Conservation (phyloP, 306 rosid genomes). For the Pyrus communis region DNA sequence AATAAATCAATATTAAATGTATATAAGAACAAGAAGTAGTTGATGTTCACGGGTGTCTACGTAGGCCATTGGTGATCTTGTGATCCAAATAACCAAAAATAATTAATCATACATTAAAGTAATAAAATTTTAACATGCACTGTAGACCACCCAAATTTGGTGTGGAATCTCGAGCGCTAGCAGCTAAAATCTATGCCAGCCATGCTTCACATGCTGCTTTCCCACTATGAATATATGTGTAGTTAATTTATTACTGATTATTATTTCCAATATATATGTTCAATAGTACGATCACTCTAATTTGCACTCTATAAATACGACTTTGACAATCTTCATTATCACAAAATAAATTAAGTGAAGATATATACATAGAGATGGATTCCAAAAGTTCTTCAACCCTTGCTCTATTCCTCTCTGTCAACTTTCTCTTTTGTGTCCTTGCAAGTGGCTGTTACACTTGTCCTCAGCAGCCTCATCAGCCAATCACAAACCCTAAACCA, state of each 20-base stretch:
- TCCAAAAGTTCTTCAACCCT: conserved; percentile 33
- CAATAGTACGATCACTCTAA: not conserved
- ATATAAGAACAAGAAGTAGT: not conserved
- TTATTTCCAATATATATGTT: not conserved
- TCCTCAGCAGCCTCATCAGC: conserved; percentile 29
- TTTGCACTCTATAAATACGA: conserved; percentile 35
- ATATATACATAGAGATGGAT: conserved; percentile 25
- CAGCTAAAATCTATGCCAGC: conserved; percentile 16
- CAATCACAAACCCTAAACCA: conserved; percentile 31
- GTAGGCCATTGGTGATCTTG: conserved; percentile 10
- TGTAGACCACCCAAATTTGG: not conserved
- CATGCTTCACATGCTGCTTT: not conserved
- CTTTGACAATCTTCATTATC: not conserved
- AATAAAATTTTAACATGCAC: not conserved
- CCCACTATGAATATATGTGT: not conserved
- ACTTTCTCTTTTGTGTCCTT: conserved; percentile 39
- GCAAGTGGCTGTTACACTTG: conserved; percentile 49
- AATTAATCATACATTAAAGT: not conserved
- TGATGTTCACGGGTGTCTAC: conserved; percentile 19
- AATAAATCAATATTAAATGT: no score
- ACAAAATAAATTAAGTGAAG: not conserved
- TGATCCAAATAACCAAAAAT: conserved; percentile 3
- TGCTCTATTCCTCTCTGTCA: conserved; percentile 35
- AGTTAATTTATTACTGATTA: not conserved
- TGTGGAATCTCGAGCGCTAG: conserved; percentile 17